Evolutionary conservation across 2,329 filamentous ascomycete species (phyloP).

Genomic region (Madurella mycetomatis): DNA sequence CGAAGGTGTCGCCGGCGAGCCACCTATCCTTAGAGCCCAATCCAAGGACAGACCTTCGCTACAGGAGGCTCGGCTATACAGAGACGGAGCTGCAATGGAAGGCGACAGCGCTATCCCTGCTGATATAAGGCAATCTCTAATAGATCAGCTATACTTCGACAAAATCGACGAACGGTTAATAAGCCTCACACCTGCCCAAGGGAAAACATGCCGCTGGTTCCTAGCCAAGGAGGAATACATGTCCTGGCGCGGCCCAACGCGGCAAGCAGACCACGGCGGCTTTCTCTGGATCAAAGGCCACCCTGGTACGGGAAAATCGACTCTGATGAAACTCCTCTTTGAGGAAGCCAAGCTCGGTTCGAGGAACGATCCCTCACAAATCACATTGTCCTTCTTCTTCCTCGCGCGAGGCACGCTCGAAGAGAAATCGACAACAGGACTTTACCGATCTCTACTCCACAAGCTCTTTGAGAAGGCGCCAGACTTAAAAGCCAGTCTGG

Average conservation of each 20-base stretch:
- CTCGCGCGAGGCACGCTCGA: slow-evolving; percentile 40
- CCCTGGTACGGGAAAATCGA: slow-evolving; percentile 41
- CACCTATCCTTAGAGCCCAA: too few relatives aligned
- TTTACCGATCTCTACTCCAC: slow-evolving; percentile 45
- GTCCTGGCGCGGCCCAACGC: slow-evolving; percentile 11
- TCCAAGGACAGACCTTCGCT: too few relatives aligned
- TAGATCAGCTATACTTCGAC: slow-evolving; percentile 14
- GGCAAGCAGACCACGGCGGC: slow-evolving; percentile 24
- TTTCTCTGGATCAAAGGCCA: slow-evolving; percentile 44
- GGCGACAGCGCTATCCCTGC: neutral
- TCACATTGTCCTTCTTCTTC: slow-evolving; percentile 41
- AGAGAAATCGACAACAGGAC: slow-evolving; percentile 41
- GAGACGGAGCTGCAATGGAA: neutral
- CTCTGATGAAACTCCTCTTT: slow-evolving; percentile 38
- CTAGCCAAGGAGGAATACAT: slow-evolving; percentile 18
- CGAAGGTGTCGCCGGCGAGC: too few relatives aligned
- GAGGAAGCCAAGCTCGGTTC: slow-evolving; percentile 10
- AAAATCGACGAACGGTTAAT: slow-evolving; percentile 21
- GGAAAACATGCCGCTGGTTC: slow-evolving; percentile 23
- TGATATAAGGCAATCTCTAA: neutral
- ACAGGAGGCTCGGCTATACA: neutral
- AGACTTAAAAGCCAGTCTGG: slow-evolving; percentile 31
- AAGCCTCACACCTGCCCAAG: slow-evolving; percentile 12
- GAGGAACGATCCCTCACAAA: neutral
- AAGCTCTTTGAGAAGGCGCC: slow-evolving; percentile 38